A percentile compares a stretch with the other conserved stretches of the same genome.
Conservation (phyloP, 805 yeast genomes). For the Wickerhamomyces strasburgensis region DNA sequence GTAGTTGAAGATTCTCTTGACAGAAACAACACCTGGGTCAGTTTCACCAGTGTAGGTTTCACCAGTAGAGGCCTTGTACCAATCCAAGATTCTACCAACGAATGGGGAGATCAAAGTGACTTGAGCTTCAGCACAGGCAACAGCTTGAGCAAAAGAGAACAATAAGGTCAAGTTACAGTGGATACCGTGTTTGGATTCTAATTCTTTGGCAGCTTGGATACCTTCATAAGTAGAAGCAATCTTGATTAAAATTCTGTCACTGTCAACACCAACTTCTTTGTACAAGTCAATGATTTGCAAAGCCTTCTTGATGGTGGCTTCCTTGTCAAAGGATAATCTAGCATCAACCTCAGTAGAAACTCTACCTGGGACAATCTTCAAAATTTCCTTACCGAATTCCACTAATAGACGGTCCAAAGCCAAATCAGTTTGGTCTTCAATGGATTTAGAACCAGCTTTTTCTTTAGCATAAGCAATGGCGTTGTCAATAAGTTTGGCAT, state of each 20-base stretch:
- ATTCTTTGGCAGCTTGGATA: constrained; percentile 95
- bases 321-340: constrained; percentile 91
- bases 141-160: constrained; percentile 96
- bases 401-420: constrained; percentile 92
- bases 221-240: constrained; percentile 99
- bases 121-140: constrained; percentile 97
- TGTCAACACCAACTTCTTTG: constrained; percentile 75
- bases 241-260: constrained; percentile 91
- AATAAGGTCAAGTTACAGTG: constrained; percentile 94
- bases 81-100: constrained; percentile 98
- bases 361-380: constrained; percentile 96
- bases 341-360: constrained; percentile 99
- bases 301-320: constrained; percentile 92
- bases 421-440: constrained; percentile 65
- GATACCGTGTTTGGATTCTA: constrained; percentile 84
- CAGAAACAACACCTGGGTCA: constrained; percentile 97
- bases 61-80: constrained; percentile 95
- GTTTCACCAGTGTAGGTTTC: constrained; percentile 71
- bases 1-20: constrained; percentile 87
- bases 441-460: constrained; percentile 40
- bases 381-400: constrained; percentile 92
- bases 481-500: constrained; percentile 82
- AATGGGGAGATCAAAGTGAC: constrained; percentile 97
- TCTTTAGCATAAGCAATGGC: constrained; percentile 84
- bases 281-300: constrained; percentile 83